Evolutionary conservation across 2,329 filamentous ascomycete genomes (phyloP).

Genomic region (Fusarium sp.): DNA sequence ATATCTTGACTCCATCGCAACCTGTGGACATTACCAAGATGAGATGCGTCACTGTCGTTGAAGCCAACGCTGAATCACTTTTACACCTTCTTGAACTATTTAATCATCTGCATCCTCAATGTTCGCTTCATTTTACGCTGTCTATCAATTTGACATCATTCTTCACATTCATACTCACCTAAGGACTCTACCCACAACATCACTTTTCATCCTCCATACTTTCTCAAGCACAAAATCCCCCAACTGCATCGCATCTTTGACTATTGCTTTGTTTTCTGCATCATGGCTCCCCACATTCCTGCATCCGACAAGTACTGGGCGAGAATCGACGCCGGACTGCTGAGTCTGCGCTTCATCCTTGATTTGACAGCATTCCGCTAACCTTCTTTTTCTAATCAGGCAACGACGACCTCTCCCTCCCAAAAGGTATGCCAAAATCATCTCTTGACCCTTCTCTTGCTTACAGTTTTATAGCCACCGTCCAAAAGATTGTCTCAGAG

Average conservation of each 20-base stretch:
- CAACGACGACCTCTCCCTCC: constrained; percentile 72
- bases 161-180: not conserved
- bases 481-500: constrained; percentile 91
- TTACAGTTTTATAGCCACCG: constrained; percentile 64
- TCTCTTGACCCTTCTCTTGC: constrained; percentile 2
- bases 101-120: not conserved
- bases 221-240: not conserved
- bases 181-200: not conserved
- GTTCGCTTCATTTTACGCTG: not conserved
- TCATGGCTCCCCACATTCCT: constrained; percentile 24
- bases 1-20: constrained; percentile 1
- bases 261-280: not conserved
- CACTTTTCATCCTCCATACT: constrained; percentile 17
- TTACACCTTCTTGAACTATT: not conserved
- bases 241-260: not conserved
- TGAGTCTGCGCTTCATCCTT: constrained; percentile 26
- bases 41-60: constrained; percentile 16
- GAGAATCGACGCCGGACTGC: constrained; percentile 32
- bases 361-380: constrained; percentile 36
- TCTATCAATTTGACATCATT: not conserved
- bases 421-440: constrained; percentile 63
- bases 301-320: constrained; percentile 45
- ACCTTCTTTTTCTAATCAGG: constrained; percentile 54
- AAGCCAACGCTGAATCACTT: not conserved
- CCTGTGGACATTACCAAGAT: constrained; percentile 13